Evolutionary conservation across 2,329 filamentous ascomycete species (phyloP).

Genomic region (Cordyceps tenuipes): DNA sequence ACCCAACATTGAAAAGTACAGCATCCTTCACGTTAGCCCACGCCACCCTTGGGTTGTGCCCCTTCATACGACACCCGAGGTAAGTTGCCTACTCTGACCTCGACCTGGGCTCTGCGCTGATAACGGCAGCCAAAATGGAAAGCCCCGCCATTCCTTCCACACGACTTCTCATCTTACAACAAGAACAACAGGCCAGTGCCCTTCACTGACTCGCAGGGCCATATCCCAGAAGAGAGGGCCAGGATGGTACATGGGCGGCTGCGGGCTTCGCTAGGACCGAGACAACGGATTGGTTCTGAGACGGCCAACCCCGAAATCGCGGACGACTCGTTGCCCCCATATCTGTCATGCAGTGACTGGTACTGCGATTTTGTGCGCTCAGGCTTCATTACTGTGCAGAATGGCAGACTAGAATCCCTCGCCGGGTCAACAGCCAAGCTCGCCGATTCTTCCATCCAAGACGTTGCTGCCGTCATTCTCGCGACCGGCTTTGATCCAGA

Average conservation of each 20-base stretch:
- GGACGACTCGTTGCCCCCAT: slow-evolving; percentile 46
- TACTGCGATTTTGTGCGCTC: slow-evolving; percentile 68
- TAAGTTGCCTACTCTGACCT: slow-evolving; percentile 18
- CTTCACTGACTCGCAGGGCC: slow-evolving; percentile 55
- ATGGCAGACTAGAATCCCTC: slow-evolving; percentile 35
- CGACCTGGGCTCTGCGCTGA: slow-evolving; percentile 17
- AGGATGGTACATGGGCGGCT: slow-evolving; percentile 44
- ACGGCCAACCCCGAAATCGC: slow-evolving; percentile 30
- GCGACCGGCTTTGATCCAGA: slow-evolving; percentile 68
- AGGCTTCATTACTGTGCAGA: slow-evolving; percentile 45
- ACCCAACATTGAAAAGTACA: slow-evolving; percentile 39
- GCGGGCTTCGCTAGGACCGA: slow-evolving; percentile 38
- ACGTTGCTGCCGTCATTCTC: slow-evolving; percentile 60
- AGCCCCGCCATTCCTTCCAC: slow-evolving; percentile 57
- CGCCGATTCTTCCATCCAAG: slow-evolving; percentile 30
- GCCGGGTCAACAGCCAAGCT: slow-evolving; percentile 28
- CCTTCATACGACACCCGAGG: slow-evolving; percentile 43
- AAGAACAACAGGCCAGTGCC: slow-evolving; percentile 50
- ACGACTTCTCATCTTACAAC: slow-evolving; percentile 68
- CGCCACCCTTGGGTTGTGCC: slow-evolving; percentile 67
- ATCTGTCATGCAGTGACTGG: slow-evolving; percentile 60
- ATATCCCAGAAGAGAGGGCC: slow-evolving; percentile 52
- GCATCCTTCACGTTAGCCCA: slow-evolving; percentile 60
- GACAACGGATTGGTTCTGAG: slow-evolving; percentile 44
- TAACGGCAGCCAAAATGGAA: slow-evolving; percentile 37